These are phyloP conservation scores for Aspergillus caelatus DNA, from an alignment of 2,329 filamentous ascomycete species.

Conservation along the genomic window DNA sequence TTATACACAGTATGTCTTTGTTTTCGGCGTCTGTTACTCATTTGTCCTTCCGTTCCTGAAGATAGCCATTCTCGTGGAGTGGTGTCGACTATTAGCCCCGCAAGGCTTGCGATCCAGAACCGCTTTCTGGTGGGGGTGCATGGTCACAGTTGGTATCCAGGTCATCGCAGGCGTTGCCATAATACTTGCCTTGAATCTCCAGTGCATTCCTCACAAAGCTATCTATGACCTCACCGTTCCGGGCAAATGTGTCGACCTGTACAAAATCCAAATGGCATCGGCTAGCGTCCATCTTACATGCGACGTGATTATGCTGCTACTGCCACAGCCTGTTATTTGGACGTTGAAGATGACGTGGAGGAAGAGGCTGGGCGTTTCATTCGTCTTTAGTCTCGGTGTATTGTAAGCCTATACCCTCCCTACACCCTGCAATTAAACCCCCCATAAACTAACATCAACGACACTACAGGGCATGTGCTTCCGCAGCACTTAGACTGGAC, in stretches of 20 bases:
- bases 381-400: conserved; percentile 35
- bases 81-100: conserved; percentile 41
- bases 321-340: conserved; percentile 41
- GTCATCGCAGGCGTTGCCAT: conserved; percentile 28
- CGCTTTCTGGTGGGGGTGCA: conserved; percentile 40
- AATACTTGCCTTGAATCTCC: conserved; percentile 35
- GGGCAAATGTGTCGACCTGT: conserved; percentile 32
- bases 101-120: conserved; percentile 23
- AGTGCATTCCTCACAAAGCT: conserved; percentile 35
- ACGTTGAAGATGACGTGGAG: conserved; percentile 30
- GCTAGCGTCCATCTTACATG: conserved; percentile 34
- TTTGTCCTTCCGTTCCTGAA: conserved; percentile 44
- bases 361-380: conserved; percentile 32
- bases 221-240: conserved; percentile 36
- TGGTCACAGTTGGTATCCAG: conserved; percentile 33
- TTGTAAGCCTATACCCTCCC: conserved; percentile 25
- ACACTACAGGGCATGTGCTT: conserved; percentile 39
- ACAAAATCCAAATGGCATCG: conserved; percentile 29
- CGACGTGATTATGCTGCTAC: conserved; percentile 34
- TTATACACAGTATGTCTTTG: conserved; percentile 13
- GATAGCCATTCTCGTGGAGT: conserved; percentile 47
- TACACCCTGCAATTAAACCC: too few relatives aligned
- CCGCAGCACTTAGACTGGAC: conserved; percentile 42
- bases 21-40: conserved; percentile 38
- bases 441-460: neutral